Evolutionary conservation across 768 basidiomycete genomes (phyloP), one percentile per base, ranked within the genome.

Genomic region (Amyloporia xantha): DNA sequence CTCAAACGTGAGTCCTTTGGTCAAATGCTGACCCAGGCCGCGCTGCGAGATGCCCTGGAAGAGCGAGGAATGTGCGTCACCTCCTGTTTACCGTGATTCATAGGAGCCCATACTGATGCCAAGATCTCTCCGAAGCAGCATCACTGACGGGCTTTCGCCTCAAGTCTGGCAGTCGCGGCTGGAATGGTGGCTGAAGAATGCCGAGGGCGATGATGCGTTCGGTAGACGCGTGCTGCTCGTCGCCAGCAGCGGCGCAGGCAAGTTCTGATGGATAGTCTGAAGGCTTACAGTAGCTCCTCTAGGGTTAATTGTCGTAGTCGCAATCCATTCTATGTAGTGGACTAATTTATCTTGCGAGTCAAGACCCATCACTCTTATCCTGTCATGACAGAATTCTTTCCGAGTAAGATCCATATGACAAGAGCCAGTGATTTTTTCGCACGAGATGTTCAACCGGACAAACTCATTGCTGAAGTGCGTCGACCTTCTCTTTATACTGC

Each of bases 11-110:
- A 84, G 55, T 69, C 67, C 25, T 56, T 66, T 26, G 69, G 70
- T 1, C 62, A 66, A 20, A 58, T 62, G 26, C 62, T 92, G 39
- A 76, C 77, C 2, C 60, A 68, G 17, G 68, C 69, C 3, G 84
- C 84, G 54, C 67, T 90, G 5, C 68, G 72, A 24, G 77, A 86
- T 48, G 83, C 86, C 3, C 71, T 91, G 12, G 70, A 76, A 50
- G 88, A 90, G 62, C 81, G 90, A 51, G 90, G 85, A 58, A 73
- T 90, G 89, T 91, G 25, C n/a, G 37, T 42, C 26, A 4, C 23
- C 20, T 26, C 38, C 23, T 40, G 9, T 20, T 10, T 37, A n/a
- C 33, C n/a, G 33, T n/a, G 9, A n/a, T 35, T n/a, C n/a, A n/a
- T n/a, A n/a, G n/a, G n/a, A 35, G 33, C 33, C 33, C 33, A 10